These are phyloP conservation scores for Odontarrhena argentea DNA, from an alignment of 345 rosid genomes.

Conservation along the genomic window DNA sequence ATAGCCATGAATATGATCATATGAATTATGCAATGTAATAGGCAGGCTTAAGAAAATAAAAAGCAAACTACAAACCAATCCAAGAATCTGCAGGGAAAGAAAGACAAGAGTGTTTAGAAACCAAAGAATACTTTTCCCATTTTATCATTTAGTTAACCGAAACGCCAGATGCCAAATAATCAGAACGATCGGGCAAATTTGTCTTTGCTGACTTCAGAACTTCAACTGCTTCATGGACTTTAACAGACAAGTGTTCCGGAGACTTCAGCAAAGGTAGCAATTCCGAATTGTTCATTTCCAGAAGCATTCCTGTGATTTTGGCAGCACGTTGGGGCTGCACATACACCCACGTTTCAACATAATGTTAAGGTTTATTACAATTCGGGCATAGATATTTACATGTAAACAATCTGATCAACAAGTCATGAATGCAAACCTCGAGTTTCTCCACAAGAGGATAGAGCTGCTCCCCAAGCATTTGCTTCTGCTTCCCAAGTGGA, in stretches of 20 bases:
- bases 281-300: slow-evolving; percentile 77
- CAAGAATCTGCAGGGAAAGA: background rate
- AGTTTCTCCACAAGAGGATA: slow-evolving; percentile 66
- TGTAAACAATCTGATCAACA: background rate
- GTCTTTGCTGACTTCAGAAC: slow-evolving; percentile 61
- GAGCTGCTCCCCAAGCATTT: slow-evolving; percentile 61
- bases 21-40: slow-evolving; percentile 4
- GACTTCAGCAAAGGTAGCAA: slow-evolving; percentile 63
- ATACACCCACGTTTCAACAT: too few relatives aligned
- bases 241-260: slow-evolving; percentile 55
- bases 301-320: slow-evolving; percentile 81
- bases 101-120: background rate
- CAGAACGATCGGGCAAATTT: slow-evolving; percentile 44
- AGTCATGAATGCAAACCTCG: slow-evolving; percentile 47
- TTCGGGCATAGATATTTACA: background rate
- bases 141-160: slow-evolving; percentile 52
- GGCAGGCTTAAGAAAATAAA: background rate
- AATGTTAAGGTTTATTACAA: background rate
- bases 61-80: background rate
- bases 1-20: background rate
- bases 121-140: background rate
- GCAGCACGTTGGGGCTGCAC: slow-evolving; percentile 72
- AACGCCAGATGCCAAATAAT: slow-evolving; percentile 57
- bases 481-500: slow-evolving; percentile 60
- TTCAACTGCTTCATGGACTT: slow-evolving; percentile 70